These are phyloP conservation scores for Phytophthora fragariaefolia DNA, from an alignment of 352 stramenopile genomes.

Conservation along the genomic window DNA sequence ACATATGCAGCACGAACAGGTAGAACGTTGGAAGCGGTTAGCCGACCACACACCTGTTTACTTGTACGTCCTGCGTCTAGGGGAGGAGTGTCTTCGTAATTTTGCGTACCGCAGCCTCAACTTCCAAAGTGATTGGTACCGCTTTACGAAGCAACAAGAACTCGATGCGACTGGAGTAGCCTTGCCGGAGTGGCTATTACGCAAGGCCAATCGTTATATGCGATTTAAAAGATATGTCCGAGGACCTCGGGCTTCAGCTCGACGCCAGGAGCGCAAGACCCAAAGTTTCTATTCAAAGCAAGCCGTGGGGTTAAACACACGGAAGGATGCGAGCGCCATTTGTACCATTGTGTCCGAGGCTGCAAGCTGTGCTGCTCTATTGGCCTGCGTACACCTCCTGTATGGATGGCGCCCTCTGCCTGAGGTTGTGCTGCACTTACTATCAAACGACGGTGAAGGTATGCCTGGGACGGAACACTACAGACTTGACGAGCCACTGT, in stretches of 20 bases:
- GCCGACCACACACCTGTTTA: conserved; percentile 83
- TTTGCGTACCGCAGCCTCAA: conserved; percentile 84
- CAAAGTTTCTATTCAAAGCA: conserved; percentile 84
- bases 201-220: conserved; percentile 83
- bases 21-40: conserved; percentile 75
- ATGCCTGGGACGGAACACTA: conserved; percentile 21
- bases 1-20: conserved; percentile 52
- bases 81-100: conserved; percentile 84
- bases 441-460: conserved; percentile 36
- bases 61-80: conserved; percentile 80
- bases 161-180: conserved; percentile 34
- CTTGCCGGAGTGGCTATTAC: conserved; percentile 71
- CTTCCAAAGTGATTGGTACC: conserved; percentile 74
- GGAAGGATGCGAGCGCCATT: conserved; percentile 68
- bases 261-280: conserved; percentile 68
- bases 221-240: conserved; percentile 86
- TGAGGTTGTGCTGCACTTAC: conserved; percentile 73
- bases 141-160: conserved; percentile 60
- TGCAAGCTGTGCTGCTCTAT: conserved; percentile 74
- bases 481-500: conserved; percentile 44
- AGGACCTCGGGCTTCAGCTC: conserved; percentile 61
- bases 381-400: conserved; percentile 81
- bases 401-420: conserved; percentile 78
- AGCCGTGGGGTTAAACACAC: conserved; percentile 53
- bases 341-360: conserved; percentile 80